Evolutionary conservation across 495 filamentous ascomycete genomes (phyloP), one percentile per base, ranked within the genome.

Genomic region (Xylaria castorea): DNA sequence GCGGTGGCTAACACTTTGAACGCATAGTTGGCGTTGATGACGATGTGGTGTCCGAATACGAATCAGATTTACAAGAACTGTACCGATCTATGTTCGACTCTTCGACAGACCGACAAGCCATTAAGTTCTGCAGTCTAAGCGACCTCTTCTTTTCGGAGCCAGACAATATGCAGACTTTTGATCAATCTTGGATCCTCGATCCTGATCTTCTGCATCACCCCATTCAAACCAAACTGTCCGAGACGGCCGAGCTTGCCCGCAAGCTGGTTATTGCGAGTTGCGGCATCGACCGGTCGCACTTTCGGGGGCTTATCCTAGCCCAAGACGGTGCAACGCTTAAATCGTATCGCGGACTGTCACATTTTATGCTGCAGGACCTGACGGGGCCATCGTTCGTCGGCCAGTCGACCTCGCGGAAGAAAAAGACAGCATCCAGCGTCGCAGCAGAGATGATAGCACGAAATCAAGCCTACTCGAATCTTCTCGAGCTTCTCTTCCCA

Each of bases 311-410:
- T 48, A 84, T 86, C 46, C 77, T 82, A 3, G 75, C 71, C 7
- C 74, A 79, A 61, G 81, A 85, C 40, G 5, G 75, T 0, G 75
- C 77, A 2, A 76, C 79, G 25, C 71, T 84, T 3, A 81, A 81
- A 0, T 77, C 84, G 20, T 85, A 86, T 74, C 81, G 83, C 9
- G 83, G 84, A 1, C 82, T 85, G 55, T 81, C 82, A 18, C 75
- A 78, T n/a, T 86, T 86, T 60, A 85, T 86, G 84, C 76, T 84
- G 1, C 82, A 86, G 65, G 84, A 86, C 67, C 74, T 86, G 12
- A 76, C 80, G 60, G 68, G 75, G 25, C 79, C 81, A 60, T 75
- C 78, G 0, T 64, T 74, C 4, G 77, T 78, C 6, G 63, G 27
- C 36, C 38, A 7, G 75, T 78, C 74, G 78, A 68, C 61, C 74